These are phyloP conservation scores for Pseudocercospora cruenta DNA, from an alignment of 2,329 filamentous ascomycete genomes.

Conservation along the genomic window DNA sequence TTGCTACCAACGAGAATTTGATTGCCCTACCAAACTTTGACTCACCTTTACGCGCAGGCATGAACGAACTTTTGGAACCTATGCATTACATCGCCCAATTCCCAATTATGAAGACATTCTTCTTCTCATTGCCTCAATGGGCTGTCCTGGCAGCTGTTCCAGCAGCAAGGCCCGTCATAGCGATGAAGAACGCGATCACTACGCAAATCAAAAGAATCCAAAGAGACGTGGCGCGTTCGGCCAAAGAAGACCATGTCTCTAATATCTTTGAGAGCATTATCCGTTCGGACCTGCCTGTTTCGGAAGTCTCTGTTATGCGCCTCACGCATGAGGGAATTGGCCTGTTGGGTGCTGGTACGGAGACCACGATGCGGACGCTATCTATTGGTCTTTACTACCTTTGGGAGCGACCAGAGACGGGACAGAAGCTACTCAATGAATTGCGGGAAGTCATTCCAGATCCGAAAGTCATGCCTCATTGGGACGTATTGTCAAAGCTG, in stretches of 20 bases:
- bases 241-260: background rate
- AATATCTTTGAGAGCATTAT: background rate
- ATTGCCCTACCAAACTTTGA: background rate
- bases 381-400: no score
- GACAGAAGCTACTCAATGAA: no score
- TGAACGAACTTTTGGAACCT: slow-evolving; percentile 3
- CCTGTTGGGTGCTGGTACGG: no score
- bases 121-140: background rate
- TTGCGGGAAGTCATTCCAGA: no score
- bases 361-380: no score
- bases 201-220: background rate
- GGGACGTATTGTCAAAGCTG: no score
- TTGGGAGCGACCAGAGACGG: no score
- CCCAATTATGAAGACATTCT: background rate
- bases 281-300: background rate
- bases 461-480: no score
- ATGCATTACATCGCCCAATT: background rate
- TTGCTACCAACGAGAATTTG: background rate
- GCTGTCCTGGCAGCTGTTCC: background rate
- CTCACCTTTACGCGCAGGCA: background rate
- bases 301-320: background rate
- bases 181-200: background rate
- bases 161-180: background rate
- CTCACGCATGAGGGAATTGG: no score
- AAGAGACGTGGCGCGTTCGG: background rate